These are phyloP conservation scores for Botrytis tulipae DNA, from an alignment of 2,329 filamentous ascomycete species.

Conservation along the genomic window DNA sequence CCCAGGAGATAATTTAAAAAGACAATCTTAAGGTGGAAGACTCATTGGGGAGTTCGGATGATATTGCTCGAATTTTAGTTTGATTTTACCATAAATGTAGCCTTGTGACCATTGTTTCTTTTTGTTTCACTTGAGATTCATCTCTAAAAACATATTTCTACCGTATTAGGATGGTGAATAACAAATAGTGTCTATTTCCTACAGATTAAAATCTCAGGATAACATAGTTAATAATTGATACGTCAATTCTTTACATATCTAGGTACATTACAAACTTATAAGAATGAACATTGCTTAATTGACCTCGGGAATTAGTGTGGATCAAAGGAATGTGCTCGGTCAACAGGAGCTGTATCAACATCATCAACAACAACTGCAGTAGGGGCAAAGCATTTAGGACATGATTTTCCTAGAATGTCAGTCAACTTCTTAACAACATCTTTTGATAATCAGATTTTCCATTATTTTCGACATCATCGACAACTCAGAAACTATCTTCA, in stretches of 20 bases:
- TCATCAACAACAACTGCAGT: background rate
- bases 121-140: background rate
- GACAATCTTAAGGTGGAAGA: background rate
- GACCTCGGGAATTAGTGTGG: background rate
- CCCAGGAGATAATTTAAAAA: background rate
- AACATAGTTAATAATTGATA: background rate
- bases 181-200: background rate
- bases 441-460: background rate
- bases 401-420: background rate
- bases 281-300: background rate
- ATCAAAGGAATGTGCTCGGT: background rate
- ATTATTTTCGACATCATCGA: background rate
- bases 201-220: background rate
- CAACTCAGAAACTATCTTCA: background rate
- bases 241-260: background rate
- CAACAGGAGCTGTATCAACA: background rate
- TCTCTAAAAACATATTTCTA: background rate
- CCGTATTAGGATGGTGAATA: background rate
- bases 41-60: background rate
- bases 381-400: background rate
- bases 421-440: background rate
- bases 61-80: background rate
- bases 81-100: background rate
- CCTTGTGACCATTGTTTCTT: background rate
- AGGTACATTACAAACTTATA: background rate